Base-by-base conservation (phyloP, 1,284 basidiomycete genomes). In the Apiotrichum mycotoxinovorans region DNA sequence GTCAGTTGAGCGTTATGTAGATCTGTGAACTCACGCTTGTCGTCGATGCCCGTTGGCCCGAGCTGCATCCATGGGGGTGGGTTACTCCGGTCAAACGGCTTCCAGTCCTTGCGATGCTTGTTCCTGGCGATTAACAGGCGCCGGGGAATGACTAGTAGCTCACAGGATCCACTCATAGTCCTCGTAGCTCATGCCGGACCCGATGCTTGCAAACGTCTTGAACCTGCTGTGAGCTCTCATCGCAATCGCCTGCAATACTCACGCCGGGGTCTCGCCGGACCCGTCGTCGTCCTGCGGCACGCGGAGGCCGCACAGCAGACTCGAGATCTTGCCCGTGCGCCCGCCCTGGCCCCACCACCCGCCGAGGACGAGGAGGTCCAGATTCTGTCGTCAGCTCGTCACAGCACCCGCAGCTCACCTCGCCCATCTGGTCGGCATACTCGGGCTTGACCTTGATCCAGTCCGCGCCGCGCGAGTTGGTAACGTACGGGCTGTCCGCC, bases 391-490 rank as follows among this genome's bases (percentile, higher is more conserved):
- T 63, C 52, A 58, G 57, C 10, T 18, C 9, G 46, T 33, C 15
- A 11, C 20, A n/a, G 25, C 10, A 3, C 9, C 3, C 9, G 14
- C 8, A 2, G 53, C 63, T 54, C 41, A 69, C 68, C 55, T 71
- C 69, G 23, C 69, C 69, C 69, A 71, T 71, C 48, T 71, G 66
- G 44, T 71, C 69, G 4, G 68, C 66, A 52, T 64, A 89, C 89
- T 96, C 93, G 8, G 93, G 93, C 72, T 96, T 97, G 37, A 94
- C 87, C 77, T 97, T 97, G 68, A 94, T 84, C 92, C 94, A 97
- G 66, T 91, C 87, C 67, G 85, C 83, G 65, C 88, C 90, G 52
- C 93, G 82, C 1, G 88, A 89, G 67, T 91, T 91, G 46, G 94
- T 78, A 15, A 84, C 80, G 73, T 98, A 98, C 58, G 85, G 82